phyloP scores from a whole-genome alignment of 2,329 filamentous ascomycete genomes.

The Blastomyces percursus region DNA sequence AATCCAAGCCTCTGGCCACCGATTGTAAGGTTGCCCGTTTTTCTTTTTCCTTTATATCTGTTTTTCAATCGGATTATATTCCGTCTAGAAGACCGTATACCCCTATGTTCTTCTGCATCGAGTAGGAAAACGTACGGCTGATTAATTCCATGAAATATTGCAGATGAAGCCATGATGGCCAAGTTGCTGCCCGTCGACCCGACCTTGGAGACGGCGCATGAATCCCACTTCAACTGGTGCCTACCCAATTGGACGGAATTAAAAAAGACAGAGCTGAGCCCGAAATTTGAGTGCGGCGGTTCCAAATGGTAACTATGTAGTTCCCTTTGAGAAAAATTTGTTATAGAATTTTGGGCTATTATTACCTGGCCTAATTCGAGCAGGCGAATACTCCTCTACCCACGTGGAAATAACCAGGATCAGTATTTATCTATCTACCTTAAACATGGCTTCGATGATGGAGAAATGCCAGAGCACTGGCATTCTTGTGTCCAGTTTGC shows the following conservation, averaged over 20 bases:
- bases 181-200: slow-evolving; percentile 63
- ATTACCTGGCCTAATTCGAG: not conserved
- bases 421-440: slow-evolving; percentile 9
- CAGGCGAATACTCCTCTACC: slow-evolving; percentile 7
- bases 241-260: slow-evolving; percentile 72
- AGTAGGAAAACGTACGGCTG: not conserved
- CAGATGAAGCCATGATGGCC: slow-evolving; percentile 77
- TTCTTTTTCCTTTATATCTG: no score
- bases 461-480: slow-evolving; percentile 8
- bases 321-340: not conserved
- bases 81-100: not conserved
- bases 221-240: slow-evolving; percentile 72
- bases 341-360: not conserved
- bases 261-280: slow-evolving; percentile 73
- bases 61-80: not conserved
- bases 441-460: slow-evolving; percentile 7
- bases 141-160: not conserved
- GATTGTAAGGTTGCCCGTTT: not conserved
- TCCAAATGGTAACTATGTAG: slow-evolving; percentile 61
- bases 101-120: not conserved
- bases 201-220: slow-evolving; percentile 68
- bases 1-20: not conserved
- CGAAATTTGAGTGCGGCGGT: slow-evolving; percentile 73
- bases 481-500: slow-evolving; percentile 8
- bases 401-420: slow-evolving; percentile 2